phyloP scores from a whole-genome alignment of 1,284 basidiomycete species.

The Trichosporon asahii region DNA sequence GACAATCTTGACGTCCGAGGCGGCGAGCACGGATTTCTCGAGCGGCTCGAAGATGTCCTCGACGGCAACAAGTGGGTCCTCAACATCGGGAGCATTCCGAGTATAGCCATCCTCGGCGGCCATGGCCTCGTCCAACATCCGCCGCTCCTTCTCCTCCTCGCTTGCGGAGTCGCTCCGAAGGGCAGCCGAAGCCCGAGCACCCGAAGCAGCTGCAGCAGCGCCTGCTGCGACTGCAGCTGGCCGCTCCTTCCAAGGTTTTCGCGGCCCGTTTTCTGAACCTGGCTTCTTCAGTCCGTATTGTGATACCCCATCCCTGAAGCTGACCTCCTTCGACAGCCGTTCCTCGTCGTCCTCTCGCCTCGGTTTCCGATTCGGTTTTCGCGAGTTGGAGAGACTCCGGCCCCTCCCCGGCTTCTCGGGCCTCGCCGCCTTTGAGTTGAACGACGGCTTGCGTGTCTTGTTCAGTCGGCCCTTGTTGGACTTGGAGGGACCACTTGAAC shows the following conservation, averaged over 20 bases:
- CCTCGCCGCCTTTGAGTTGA: background rate
- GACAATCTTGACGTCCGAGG: conserved; percentile 14
- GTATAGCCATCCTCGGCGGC: background rate
- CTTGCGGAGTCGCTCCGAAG: background rate
- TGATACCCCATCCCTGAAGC: background rate
- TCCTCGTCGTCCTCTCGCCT: background rate
- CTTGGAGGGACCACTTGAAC: background rate
- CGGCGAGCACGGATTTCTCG: background rate
- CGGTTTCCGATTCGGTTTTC: background rate
- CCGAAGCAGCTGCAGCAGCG: background rate
- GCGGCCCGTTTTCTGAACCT: background rate
- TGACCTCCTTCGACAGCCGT: background rate
- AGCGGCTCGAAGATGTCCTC: conserved; percentile 1
- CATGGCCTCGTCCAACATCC: background rate
- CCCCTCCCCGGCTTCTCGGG: background rate
- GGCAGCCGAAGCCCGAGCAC: background rate
- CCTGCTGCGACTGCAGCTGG: background rate
- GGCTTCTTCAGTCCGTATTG: background rate
- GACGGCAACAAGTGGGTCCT: background rate
- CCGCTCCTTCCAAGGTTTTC: background rate
- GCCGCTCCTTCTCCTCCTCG: background rate
- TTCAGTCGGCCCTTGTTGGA: too few species aligned
- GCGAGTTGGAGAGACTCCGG: background rate
- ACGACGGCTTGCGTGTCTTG: background rate
- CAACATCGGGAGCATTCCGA: background rate